A percentile compares a stretch with the other conserved stretches of the same genome.
Evolutionary conservation across 2,329 filamentous ascomycete genomes (phyloP).

Genomic region (Hypoxylon rubiginosum): DNA sequence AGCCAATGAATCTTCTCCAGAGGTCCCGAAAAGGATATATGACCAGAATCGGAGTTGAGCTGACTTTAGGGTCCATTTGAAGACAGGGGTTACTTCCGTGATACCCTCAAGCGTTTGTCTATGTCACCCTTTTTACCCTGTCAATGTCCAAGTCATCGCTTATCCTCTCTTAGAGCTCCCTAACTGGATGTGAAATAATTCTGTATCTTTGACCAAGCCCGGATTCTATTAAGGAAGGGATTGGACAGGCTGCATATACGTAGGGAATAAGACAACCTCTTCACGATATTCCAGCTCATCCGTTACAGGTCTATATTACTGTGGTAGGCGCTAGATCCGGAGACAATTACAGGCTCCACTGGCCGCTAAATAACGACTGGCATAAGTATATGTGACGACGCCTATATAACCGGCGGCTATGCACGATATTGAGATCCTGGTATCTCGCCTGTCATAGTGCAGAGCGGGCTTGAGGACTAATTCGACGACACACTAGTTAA

Average conservation of each 20-base stretch:
- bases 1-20: not conserved
- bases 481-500: no score
- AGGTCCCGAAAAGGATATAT: not conserved
- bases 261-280: no score
- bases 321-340: not conserved
- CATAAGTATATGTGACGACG: no score
- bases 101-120: not conserved
- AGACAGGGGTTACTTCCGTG: not conserved
- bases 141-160: no score
- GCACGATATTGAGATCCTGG: not conserved
- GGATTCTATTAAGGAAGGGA: no score
- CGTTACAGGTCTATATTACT: not conserved
- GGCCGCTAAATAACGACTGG: no score
- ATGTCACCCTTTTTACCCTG: no score
- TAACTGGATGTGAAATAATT: no score
- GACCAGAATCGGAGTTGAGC: not conserved
- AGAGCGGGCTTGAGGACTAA: no score
- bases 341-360: not conserved
- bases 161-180: no score
- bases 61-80: not conserved
- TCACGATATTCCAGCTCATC: not conserved
- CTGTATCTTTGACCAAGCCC: no score
- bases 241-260: no score
- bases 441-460: not conserved
- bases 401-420: not conserved